phyloP scores from a whole-genome alignment of 305 asterid species.

The Stenogyne calaminthoides region DNA sequence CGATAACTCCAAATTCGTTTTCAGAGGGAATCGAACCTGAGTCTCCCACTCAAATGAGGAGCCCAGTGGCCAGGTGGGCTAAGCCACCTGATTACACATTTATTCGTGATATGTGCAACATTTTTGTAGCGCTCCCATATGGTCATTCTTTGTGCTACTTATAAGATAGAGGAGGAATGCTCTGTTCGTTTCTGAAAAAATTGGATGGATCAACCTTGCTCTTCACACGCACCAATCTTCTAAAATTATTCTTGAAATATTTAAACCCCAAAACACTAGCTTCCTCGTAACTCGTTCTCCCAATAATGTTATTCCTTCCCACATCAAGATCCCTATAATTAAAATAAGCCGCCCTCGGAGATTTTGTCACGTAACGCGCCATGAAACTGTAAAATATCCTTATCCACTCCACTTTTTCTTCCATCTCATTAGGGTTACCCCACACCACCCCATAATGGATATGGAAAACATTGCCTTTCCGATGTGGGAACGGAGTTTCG shows the following conservation, averaged over 20 bases:
- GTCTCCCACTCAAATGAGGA: too few species aligned
- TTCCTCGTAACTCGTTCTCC: not conserved
- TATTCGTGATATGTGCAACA: too few species aligned
- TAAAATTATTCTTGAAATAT: constrained; percentile 23
- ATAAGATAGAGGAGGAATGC: too few species aligned
- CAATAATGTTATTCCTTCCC: constrained; percentile 4
- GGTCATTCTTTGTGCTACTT: too few species aligned
- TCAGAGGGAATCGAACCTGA: too few species aligned
- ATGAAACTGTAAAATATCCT: constrained; percentile 29
- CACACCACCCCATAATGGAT: constrained; percentile 7
- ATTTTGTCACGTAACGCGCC: constrained; percentile 31
- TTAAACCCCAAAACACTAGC: constrained; percentile 25
- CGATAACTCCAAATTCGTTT: too few species aligned
- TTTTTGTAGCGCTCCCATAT: too few species aligned
- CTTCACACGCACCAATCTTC: constrained; percentile 12
- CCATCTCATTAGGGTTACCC: not conserved
- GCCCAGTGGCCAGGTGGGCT: too few species aligned
- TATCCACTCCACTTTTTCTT: constrained; percentile 24
- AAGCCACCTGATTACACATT: too few species aligned
- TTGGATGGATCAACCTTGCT: too few species aligned
- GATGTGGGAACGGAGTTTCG: constrained; percentile 41
- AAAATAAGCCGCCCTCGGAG: constrained; percentile 38
- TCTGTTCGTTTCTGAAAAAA: too few species aligned
- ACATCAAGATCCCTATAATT: constrained; percentile 46
- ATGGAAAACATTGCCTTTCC: constrained; percentile 36